A percentile compares a stretch with the other conserved stretches of the same genome.
Conservation (phyloP, 352 stramenopile species). For the Aphanomyces cochlioides region DNA sequence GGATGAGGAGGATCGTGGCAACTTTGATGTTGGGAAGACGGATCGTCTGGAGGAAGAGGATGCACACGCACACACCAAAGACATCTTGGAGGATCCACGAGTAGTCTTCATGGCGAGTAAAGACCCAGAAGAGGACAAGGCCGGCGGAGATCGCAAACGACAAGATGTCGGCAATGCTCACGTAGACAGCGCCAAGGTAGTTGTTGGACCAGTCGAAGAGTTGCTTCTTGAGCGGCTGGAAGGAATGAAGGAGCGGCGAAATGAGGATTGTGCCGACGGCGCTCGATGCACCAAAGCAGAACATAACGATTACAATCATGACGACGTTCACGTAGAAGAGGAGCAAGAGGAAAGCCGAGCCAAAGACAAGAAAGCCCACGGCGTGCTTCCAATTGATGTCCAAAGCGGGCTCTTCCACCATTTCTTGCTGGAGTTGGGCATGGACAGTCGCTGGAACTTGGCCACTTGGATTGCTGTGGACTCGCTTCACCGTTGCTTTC, state of each 20-base stretch:
- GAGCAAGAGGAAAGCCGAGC: conserved; percentile 56
- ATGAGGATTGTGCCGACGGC: conserved; percentile 56
- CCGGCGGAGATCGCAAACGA: conserved; percentile 39
- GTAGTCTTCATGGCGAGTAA: conserved; percentile 53
- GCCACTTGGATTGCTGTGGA: conserved; percentile 42
- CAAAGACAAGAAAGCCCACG: conserved; percentile 58
- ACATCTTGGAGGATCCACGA: conserved; percentile 90
- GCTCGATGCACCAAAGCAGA: conserved; percentile 55
- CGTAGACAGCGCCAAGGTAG: conserved; percentile 33
- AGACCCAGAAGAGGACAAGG: conserved; percentile 57
- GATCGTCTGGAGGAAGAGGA: conserved; percentile 88
- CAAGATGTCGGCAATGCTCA: conserved; percentile 51
- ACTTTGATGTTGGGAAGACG: conserved; percentile 90
- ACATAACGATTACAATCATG: conserved; percentile 71
- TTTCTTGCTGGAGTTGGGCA: conserved; percentile 52
- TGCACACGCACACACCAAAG: conserved; percentile 90
- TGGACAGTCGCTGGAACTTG: conserved; percentile 46
- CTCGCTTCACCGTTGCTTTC: conserved; percentile 38
- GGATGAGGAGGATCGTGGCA: conserved; percentile 79
- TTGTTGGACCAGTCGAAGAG: conserved; percentile 43
- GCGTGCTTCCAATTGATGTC: conserved; percentile 78
- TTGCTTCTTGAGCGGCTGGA: conserved; percentile 38
- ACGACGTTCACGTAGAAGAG: conserved; percentile 71
- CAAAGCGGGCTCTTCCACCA: conserved; percentile 42
- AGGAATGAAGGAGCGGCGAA: conserved; percentile 48